phyloP scores from a whole-genome alignment of 1,284 basidiomycete genomes.

The Rhodotorula sp. region DNA sequence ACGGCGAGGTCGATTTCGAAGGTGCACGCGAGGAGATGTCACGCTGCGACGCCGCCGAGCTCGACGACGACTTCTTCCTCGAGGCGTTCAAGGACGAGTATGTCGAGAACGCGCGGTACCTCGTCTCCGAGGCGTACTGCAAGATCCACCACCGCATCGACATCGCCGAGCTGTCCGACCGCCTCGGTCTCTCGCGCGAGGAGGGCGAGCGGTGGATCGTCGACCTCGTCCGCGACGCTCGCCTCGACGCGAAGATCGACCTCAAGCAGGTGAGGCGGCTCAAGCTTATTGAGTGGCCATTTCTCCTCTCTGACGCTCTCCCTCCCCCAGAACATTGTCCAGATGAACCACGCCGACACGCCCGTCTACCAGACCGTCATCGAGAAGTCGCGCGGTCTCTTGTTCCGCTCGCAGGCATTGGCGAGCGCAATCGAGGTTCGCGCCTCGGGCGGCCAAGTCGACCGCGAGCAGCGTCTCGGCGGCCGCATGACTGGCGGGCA shows the following conservation, averaged over 20 bases:
- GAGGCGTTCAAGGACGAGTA: conserved; percentile 86
- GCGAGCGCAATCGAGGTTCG: conserved; percentile 73
- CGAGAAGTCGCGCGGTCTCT: conserved; percentile 89
- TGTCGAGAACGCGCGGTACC: conserved; percentile 89
- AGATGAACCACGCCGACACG: conserved; percentile 84
- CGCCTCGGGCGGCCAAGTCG: conserved; percentile 40
- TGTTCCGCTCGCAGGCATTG: conserved; percentile 85
- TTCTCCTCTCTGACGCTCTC: conserved; percentile 4
- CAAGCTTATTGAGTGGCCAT: conserved; percentile 52
- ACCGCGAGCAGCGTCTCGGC: conserved; percentile 24
- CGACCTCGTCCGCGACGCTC: conserved; percentile 93
- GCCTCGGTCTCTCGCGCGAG: conserved; percentile 83
- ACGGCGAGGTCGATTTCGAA: conserved; percentile 87
- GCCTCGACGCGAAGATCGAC: conserved; percentile 97
- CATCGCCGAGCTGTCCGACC: conserved; percentile 89
- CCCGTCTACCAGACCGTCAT: conserved; percentile 94
- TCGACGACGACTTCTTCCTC: conserved; percentile 92
- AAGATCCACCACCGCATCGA: conserved; percentile 95
- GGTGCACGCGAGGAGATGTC: conserved; percentile 79
- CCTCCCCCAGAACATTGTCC: conserved; percentile 77
- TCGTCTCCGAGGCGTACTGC: conserved; percentile 96
- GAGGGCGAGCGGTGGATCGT: conserved; percentile 99
- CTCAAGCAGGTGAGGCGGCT: conserved; percentile 62
- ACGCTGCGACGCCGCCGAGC: conserved; percentile 70
- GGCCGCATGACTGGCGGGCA: conserved; percentile 6